Percentiles rank a stretch among this genome's conserved stretches.
phyloP scores from a whole-genome alignment of 2,329 filamentous ascomycete genomes.

The Sarocladiaceae sp. region DNA sequence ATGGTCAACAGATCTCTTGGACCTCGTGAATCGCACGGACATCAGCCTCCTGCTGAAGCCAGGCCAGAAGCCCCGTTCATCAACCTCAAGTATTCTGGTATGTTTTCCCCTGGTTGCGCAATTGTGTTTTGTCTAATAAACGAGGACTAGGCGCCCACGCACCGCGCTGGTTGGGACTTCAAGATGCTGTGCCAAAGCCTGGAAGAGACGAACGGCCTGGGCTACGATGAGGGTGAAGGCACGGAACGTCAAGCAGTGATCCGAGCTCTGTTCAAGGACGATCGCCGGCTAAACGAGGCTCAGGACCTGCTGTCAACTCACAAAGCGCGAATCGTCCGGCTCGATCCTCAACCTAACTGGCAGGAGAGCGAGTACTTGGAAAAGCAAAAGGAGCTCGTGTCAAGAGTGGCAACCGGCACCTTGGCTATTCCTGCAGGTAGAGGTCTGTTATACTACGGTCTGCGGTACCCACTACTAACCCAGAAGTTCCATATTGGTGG shows the following conservation, averaged over 20 bases:
- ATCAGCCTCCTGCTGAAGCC: conserved; percentile 62
- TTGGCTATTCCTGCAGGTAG: conserved; percentile 85
- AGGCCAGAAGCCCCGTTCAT: conserved; percentile 22
- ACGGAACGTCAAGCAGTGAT: conserved; percentile 81
- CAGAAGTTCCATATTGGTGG: conserved; percentile 87
- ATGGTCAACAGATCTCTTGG: conserved; percentile 69
- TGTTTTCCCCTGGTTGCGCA: conserved; percentile 22
- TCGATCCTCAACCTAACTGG: conserved; percentile 71
- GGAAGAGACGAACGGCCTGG: conserved; percentile 54
- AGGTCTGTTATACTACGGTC: conserved; percentile 81
- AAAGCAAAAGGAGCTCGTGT: conserved; percentile 85
- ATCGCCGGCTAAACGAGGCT: conserved; percentile 84
- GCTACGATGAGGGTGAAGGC: conserved; percentile 75
- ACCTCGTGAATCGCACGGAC: conserved; percentile 77
- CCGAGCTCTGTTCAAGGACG: conserved; percentile 83
- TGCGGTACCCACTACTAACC: conserved; percentile 82
- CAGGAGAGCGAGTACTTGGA: conserved; percentile 85
- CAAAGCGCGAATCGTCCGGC: conserved; percentile 73
- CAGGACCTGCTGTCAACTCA: conserved; percentile 80
- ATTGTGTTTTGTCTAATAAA: no score
- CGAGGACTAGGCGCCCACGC: conserved; percentile 50
- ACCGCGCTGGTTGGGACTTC: conserved; percentile 68
- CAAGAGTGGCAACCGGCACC: conserved; percentile 80
- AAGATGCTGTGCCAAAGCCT: conserved; percentile 69
- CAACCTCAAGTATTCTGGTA: conserved; percentile 38